Evolutionary conservation across 768 basidiomycete species (phyloP), one percentile per base, ranked within the genome.

Genomic region (Clitopilus hobsonii): DNA sequence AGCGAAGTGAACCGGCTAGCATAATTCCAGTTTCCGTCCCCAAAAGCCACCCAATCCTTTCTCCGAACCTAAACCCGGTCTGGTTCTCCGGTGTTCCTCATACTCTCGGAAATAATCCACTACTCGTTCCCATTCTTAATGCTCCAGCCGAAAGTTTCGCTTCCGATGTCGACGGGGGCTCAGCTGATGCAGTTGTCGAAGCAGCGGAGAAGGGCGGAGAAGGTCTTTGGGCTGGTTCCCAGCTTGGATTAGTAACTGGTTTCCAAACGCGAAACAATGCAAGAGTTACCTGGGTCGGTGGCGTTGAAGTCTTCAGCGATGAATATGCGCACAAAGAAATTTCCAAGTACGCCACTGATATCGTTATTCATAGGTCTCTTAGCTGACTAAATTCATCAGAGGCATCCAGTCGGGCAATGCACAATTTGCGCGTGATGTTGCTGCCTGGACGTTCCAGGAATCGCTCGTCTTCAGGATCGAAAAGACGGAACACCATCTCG

Each of bases 371-470:
- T 6, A n/a, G 54, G 5, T 53, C 28, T 58, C 24, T 18, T 25
- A 22, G 18, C 10, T 16, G 29, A 10, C n/a, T 52, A 41, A 36
- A 16, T 53, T 5, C 36, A 52, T 61, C 25, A 85, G 85, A 41
- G 85, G 84, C 7, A 72, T 76, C 18, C 73, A 79, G 52, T 83
- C 88, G 1, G 91, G 89, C 16, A 99, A 99, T 66, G 71, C 74
- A 6, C 82, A 82, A 54, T 88, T 97, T 57, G 81, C 76, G 2
- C 72, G 76, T 49, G 93, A 96, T 59, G 69, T 98, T 38, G 80
- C 86, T 3, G 80, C 83, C 5, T 99, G 96, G 96, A 83, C 88
- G 0, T 96, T 98, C 85, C 89, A 93, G 62, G 91, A 97, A 68
- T 79, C 81, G 1, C 77, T 84, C 11, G 89, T 91, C 1, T 75